Evolutionary conservation across 2,329 filamentous ascomycete species (phyloP).

Genomic region (Neofusicoccum sp.): DNA sequence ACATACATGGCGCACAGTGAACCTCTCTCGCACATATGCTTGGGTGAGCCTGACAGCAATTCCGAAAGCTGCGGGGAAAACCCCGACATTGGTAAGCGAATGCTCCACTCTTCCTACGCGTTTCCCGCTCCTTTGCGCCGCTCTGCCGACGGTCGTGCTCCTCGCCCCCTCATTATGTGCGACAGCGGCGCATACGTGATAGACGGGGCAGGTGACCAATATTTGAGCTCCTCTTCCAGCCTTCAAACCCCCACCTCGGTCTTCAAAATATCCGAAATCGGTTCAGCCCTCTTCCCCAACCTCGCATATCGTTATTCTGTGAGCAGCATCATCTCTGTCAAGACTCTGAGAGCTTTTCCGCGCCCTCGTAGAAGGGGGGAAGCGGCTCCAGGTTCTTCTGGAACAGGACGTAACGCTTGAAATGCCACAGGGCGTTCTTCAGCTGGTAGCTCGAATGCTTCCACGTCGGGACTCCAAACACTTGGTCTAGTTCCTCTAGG

Average conservation of each 20-base stretch:
- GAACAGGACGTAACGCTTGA: constrained; percentile 32
- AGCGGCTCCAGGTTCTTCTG: constrained; percentile 18
- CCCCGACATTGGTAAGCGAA: neutral
- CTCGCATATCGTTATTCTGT: no score
- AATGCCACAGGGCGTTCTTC: constrained; percentile 36
- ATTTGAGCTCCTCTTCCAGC: neutral
- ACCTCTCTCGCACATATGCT: neutral
- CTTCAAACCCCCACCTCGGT: neutral
- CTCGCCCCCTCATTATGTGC: no score
- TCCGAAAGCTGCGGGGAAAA: constrained; percentile 11
- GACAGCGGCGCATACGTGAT: no score
- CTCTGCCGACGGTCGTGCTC: no score
- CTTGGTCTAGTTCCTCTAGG: constrained; percentile 46
- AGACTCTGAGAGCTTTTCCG: neutral
- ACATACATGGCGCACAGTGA: neutral
- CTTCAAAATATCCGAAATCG: no score
- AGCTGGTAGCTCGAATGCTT: constrained; percentile 27
- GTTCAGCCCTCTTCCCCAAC: no score
- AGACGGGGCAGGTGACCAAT: no score
- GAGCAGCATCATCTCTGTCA: neutral
- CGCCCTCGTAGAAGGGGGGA: neutral
- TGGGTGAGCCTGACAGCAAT: neutral
- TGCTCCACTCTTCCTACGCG: constrained; percentile 7
- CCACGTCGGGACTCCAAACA: constrained; percentile 52
- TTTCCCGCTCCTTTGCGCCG: neutral